Conservation (phyloP, 805 yeast species). For the Zygosaccharomyces pseudorouxii region DNA sequence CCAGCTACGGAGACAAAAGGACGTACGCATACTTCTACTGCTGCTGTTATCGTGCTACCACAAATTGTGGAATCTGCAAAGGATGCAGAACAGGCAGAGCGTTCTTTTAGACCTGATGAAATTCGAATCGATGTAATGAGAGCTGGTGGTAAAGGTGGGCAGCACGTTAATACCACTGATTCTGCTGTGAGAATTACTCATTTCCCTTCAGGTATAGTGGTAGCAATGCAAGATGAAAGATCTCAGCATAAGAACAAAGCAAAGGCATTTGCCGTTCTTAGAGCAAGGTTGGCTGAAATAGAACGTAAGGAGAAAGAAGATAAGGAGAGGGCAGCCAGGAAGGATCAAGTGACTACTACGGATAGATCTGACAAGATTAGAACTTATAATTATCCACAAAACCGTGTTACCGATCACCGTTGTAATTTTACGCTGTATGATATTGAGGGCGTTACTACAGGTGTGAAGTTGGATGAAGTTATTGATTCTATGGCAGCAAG, state of each 20-base stretch:
- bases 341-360: conserved; percentile 81
- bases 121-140: conserved; percentile 95
- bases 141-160: conserved; percentile 96
- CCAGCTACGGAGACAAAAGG: conserved; percentile 95
- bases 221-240: conserved; percentile 88
- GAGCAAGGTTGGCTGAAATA: conserved; percentile 79
- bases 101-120: conserved; percentile 79
- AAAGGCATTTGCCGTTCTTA: conserved; percentile 75
- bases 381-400: conserved; percentile 90
- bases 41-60: conserved; percentile 92
- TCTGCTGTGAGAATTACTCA: conserved; percentile 94
- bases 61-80: conserved; percentile 56
- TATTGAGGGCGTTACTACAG: conserved; percentile 59
- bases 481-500: conserved; percentile 48
- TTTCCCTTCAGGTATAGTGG: conserved; percentile 83
- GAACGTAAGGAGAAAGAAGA: conserved; percentile 63
- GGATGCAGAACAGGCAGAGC: conserved; percentile 49
- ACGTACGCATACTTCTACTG: conserved; percentile 90
- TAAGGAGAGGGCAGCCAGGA: conserved; percentile 61
- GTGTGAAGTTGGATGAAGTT: conserved; percentile 52
- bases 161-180: conserved; percentile 95
- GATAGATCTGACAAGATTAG: conserved; percentile 91
- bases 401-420: conserved; percentile 89
- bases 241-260: conserved; percentile 94
- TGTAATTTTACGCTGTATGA: conserved; percentile 80